Conservation (phyloP, 2,329 filamentous ascomycete genomes). For the Alternaria gansuensis region DNA sequence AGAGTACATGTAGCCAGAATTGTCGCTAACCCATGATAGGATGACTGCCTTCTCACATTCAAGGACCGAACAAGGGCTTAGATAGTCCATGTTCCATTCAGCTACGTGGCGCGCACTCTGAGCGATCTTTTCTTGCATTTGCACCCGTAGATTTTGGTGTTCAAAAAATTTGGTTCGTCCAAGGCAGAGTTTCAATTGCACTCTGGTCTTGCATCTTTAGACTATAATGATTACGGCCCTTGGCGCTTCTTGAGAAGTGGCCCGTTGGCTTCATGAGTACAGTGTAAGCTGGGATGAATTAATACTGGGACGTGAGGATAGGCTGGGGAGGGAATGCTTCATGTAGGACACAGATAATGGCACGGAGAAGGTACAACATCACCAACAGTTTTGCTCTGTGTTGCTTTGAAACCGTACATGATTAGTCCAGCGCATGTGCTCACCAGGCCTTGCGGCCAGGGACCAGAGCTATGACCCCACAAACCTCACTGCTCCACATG, state of each 20-base stretch:
- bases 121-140: conserved; percentile 38
- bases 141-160: conserved; percentile 27
- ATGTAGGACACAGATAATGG: conserved; percentile 25
- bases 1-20: conserved; percentile 6
- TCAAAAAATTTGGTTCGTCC: conserved; percentile 33
- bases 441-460: not conserved
- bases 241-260: conserved; percentile 24
- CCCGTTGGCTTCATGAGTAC: conserved; percentile 29
- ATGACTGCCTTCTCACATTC: conserved; percentile 84
- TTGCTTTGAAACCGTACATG: not conserved
- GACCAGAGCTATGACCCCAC: conserved; percentile 32
- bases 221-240: conserved; percentile 42
- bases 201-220: conserved; percentile 32
- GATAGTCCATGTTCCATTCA: conserved; percentile 10
- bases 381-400: not conserved
- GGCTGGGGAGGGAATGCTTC: conserved; percentile 2
- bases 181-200: conserved; percentile 19
- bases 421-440: not conserved
- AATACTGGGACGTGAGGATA: conserved; percentile 17
- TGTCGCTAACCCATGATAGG: conserved; percentile 61
- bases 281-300: conserved; percentile 23
- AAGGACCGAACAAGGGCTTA: conserved; percentile 49
- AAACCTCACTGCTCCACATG: conserved; percentile 25
- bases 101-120: conserved; percentile 34
- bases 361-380: conserved; percentile 12